Percentiles rank a stretch among this genome's conserved stretches.
These are phyloP conservation scores for Aspergillus pseudoviridinutans DNA, from an alignment of 2,329 filamentous ascomycete genomes.

Conservation along the genomic window DNA sequence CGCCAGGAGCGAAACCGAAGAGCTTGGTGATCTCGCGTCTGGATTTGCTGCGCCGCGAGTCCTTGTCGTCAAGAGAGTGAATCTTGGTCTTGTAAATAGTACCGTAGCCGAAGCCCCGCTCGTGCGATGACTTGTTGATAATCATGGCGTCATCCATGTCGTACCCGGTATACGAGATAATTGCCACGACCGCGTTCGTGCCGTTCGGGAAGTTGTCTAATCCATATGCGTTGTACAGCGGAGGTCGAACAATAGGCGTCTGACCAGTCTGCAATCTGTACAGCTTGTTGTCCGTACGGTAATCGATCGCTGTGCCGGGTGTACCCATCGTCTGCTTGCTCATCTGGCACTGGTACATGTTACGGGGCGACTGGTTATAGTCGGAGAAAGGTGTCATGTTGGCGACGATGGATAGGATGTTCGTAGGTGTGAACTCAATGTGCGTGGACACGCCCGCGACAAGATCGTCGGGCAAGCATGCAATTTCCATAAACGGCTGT, in stretches of 20 bases:
- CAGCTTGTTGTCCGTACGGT: conserved; percentile 95
- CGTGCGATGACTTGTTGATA: conserved; percentile 93
- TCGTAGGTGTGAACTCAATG: conserved; percentile 89
- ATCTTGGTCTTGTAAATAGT: conserved; percentile 98
- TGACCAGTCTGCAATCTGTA: conserved; percentile 94
- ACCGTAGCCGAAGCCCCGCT: conserved; percentile 91
- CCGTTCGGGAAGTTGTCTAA: conserved; percentile 98
- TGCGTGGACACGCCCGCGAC: conserved; percentile 86
- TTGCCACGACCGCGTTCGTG: conserved; percentile 89
- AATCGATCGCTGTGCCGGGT: conserved; percentile 74
- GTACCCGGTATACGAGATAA: conserved; percentile 98
- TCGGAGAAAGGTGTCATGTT: conserved; percentile 99
- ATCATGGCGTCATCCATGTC: conserved; percentile 99
- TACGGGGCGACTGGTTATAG: conserved; percentile 96
- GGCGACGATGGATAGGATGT: conserved; percentile 94
- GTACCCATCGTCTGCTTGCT: conserved; percentile 99
- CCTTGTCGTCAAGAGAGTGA: conserved; percentile 76
- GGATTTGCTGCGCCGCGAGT: conserved; percentile 60
- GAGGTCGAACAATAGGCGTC: conserved; percentile 86
- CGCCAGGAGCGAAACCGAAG: conserved; percentile 84
- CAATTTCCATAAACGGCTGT: conserved; percentile 98
- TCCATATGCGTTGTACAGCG: conserved; percentile 91
- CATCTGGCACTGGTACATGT: conserved; percentile 99
- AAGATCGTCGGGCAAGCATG: conserved; percentile 82
- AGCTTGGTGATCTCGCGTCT: conserved; percentile 70